Percentiles rank a stretch among this genome's conserved stretches.
Conservation (phyloP, 257 asterid genomes). For the Solanum chiquidenum region DNA sequence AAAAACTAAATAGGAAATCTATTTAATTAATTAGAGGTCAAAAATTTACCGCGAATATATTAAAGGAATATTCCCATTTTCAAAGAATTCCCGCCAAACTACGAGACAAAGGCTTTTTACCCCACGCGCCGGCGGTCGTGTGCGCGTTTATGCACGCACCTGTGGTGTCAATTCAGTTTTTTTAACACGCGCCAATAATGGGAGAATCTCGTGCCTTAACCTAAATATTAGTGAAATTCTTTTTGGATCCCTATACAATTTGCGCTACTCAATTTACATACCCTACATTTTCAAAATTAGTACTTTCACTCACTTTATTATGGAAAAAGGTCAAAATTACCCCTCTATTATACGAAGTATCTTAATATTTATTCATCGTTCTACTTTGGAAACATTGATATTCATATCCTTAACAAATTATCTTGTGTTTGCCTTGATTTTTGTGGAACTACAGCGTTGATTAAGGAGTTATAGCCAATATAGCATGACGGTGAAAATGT, state of each 20-base stretch:
- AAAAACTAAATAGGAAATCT: background rate
- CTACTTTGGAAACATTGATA: background rate
- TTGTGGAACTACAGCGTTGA: too few species aligned
- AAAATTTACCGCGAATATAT: background rate
- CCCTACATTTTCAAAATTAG: background rate
- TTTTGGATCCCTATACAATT: background rate
- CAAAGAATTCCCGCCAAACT: background rate
- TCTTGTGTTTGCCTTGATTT: background rate
- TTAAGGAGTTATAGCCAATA: background rate
- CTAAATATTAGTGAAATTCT: background rate
- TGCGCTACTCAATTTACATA: background rate
- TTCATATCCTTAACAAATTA: background rate
- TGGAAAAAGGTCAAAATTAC: background rate
- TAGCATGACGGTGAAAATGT: background rate
- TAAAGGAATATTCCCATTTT: background rate
- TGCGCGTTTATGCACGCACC: background rate
- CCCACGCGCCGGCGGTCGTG: background rate
- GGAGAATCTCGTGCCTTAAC: background rate
- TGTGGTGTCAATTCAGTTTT: background rate
- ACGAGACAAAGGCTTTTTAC: background rate
- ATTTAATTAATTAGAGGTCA: background rate
- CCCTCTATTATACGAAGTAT: background rate
- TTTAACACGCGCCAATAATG: background rate
- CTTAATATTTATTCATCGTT: background rate
- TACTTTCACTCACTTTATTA: background rate